A percentile compares a stretch with the other conserved stretches of the same genome.
Conservation (phyloP, 768 basidiomycete species). For the Multifurca ochricompacta region DNA sequence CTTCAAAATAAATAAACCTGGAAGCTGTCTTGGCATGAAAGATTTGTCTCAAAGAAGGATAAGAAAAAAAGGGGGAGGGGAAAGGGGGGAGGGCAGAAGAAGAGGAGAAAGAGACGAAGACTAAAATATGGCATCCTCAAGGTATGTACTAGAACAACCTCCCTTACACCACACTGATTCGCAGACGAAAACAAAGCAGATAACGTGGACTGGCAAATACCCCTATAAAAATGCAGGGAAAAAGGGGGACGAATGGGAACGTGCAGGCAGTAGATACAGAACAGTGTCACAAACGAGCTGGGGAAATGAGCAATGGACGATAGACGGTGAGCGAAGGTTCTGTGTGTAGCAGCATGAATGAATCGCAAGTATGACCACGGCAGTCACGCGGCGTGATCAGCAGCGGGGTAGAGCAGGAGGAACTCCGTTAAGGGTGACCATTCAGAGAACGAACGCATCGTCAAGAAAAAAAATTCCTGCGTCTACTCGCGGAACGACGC, state of each 20-base stretch:
- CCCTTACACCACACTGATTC: constrained; percentile 10
- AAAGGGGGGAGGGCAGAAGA: too few relatives aligned
- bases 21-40: neutral
- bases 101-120: neutral
- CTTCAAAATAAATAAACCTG: too few relatives aligned
- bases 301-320: constrained; percentile 1
- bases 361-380: neutral
- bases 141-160: constrained; percentile 13
- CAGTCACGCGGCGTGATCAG: neutral
- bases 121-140: constrained; percentile 15
- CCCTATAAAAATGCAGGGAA: constrained; percentile 18
- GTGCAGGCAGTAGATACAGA: constrained; percentile 9
- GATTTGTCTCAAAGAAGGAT: neutral
- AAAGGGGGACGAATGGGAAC: constrained; percentile 6
- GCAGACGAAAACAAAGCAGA: constrained; percentile 12
- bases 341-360: neutral
- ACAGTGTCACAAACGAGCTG: constrained; percentile 2
- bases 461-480: neutral
- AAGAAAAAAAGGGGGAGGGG: neutral
- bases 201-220: constrained; percentile 15
- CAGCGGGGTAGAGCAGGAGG: neutral
- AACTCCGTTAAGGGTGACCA: neutral
- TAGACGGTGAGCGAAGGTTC: neutral
- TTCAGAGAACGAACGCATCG: neutral
- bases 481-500: constrained; percentile 6